phyloP scores from a whole-genome alignment of 2,329 filamentous ascomycete genomes.

The Coniochaeta hoffmannii region DNA sequence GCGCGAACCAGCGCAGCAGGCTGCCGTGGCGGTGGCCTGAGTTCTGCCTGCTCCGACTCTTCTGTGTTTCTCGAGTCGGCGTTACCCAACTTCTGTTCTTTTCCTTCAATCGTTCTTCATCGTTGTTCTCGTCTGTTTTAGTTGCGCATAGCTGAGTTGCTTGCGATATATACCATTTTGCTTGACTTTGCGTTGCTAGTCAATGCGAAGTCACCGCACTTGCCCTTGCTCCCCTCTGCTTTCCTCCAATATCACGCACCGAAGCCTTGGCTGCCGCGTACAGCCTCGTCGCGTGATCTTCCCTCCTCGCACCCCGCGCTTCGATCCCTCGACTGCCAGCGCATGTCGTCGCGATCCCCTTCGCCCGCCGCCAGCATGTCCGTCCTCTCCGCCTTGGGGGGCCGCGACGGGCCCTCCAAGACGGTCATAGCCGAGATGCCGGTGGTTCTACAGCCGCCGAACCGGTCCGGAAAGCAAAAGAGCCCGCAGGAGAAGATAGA shows the following conservation, averaged over 20 bases:
- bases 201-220: no score
- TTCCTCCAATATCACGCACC: no score
- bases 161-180: no score
- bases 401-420: slow-evolving; percentile 1
- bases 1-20: neutral
- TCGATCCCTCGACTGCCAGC: neutral
- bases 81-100: no score
- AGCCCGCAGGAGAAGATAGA: slow-evolving; percentile 62
- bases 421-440: slow-evolving; percentile 13
- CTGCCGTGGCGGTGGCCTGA: neutral
- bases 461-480: slow-evolving; percentile 33
- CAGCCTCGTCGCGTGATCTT: neutral
- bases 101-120: neutral
- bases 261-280: no score
- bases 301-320: no score
- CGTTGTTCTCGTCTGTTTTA: neutral
- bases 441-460: slow-evolving; percentile 4
- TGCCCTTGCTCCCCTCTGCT: no score
- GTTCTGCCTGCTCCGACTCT: neutral
- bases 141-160: neutral
- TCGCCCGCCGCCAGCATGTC: neutral
- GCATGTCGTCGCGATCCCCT: neutral
- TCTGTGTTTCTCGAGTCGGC: no score
- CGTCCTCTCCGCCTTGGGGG: neutral
- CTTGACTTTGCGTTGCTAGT: no score